These are phyloP conservation scores for Lecanoromycetidae sp. DNA, from an alignment of 2,329 filamentous ascomycete genomes.

Conservation along the genomic window DNA sequence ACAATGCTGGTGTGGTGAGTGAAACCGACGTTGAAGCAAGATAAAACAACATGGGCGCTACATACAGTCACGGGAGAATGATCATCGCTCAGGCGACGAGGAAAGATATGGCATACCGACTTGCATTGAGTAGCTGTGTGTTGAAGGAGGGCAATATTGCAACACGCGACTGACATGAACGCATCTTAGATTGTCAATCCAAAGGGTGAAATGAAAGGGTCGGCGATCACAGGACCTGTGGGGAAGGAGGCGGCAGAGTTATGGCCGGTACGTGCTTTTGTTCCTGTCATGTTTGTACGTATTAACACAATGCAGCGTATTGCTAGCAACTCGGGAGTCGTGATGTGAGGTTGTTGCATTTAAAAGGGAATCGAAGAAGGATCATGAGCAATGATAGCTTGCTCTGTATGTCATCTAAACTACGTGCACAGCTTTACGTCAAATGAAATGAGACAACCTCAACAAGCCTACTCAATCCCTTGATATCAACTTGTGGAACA, in stretches of 20 bases:
- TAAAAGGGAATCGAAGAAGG: neutral
- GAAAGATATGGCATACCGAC: no score
- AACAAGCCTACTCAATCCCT: no score
- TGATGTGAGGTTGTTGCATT: constrained; percentile 65
- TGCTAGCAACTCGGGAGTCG: constrained; percentile 98
- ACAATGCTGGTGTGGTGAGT: constrained; percentile 97
- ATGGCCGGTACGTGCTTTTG: constrained; percentile 66
- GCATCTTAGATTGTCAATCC: constrained; percentile 83
- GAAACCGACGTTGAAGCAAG: neutral
- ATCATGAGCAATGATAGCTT: neutral
- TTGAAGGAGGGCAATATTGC: no score
- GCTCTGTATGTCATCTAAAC: neutral
- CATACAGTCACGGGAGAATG: no score
- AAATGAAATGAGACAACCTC: neutral
- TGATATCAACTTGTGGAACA: no score
- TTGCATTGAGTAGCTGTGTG: no score
- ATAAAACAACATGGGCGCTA: no score
- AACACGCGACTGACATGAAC: constrained; percentile 6
- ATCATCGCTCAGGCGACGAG: no score
- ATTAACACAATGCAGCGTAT: constrained; percentile 57
- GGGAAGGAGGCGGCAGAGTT: constrained; percentile 99
- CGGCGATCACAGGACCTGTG: constrained; percentile 95
- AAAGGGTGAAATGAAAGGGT: constrained; percentile 99
- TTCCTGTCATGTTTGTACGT: constrained; percentile 24
- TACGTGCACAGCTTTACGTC: neutral